Conservation (phyloP, 306 rosid genomes). For the Abrus precatorius region DNA sequence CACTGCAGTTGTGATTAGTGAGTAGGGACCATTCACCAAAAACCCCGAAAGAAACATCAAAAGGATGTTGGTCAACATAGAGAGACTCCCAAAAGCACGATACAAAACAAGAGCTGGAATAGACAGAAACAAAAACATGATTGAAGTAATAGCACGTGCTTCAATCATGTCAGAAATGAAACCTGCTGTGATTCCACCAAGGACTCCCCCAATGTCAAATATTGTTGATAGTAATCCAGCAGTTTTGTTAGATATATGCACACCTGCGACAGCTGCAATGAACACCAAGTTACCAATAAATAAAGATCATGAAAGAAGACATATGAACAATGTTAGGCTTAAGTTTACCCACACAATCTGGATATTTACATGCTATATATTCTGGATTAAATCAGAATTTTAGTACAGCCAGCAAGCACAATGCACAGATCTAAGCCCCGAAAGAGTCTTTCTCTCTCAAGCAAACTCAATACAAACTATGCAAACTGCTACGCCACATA, state of each 20-base stretch:
- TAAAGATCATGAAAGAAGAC: slow-evolving; percentile 10
- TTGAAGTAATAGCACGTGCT: slow-evolving; percentile 88
- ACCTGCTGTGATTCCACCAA: slow-evolving; percentile 90
- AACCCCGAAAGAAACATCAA: slow-evolving; percentile 80
- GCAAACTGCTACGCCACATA: not conserved
- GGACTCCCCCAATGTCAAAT: slow-evolving; percentile 89
- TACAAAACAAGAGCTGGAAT: slow-evolving; percentile 84
- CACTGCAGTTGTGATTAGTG: slow-evolving; percentile 91
- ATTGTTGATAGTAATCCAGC: slow-evolving; percentile 90
- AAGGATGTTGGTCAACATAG: slow-evolving; percentile 66
- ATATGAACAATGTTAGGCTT: not conserved
- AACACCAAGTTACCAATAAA: slow-evolving; percentile 21
- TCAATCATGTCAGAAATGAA: slow-evolving; percentile 83
- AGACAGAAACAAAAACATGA: slow-evolving; percentile 74
- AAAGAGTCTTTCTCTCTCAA: not conserved
- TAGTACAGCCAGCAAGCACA: not conserved
- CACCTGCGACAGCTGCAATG: slow-evolving; percentile 85
- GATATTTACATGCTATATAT: not conserved
- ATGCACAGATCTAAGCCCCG: not conserved
- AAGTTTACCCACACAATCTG: not conserved
- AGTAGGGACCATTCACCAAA: slow-evolving; percentile 75
- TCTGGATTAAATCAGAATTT: slow-evolving; percentile 2
- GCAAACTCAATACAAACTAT: not conserved
- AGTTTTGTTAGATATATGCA: slow-evolving; percentile 75
- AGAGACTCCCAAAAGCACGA: slow-evolving; percentile 76